Base-by-base conservation (phyloP, 495 filamentous ascomycete genomes). In the Penicillium silybi region DNA sequence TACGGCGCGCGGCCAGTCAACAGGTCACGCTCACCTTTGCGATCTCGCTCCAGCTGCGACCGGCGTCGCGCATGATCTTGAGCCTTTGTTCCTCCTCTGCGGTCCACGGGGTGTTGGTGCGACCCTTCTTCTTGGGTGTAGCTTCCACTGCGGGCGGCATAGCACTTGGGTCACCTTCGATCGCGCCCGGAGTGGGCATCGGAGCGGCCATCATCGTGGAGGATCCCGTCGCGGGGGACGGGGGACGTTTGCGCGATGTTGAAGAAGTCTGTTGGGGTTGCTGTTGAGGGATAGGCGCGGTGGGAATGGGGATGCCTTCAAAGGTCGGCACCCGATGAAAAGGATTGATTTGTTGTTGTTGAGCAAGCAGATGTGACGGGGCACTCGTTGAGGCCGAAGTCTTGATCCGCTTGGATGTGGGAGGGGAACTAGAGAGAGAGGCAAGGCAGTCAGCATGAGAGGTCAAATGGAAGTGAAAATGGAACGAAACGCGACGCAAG, bases 81-180 rank as follows among this genome's bases (percentile, higher is more conserved):
- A 98, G 70, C 44, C 90, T 73, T 68, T 92, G 87, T 71, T 98
- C 93, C 69, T 98, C 93, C 23, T 86, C 87, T 3, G 93, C 89
- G 0, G 91, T 96, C 93, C 93, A 98, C 9, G 93, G 93, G 6
- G 93, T 98, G 63, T 98, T 98, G 15, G 93, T 97, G 53, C 93
- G 75, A 57, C 89, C 91, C 75, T 95, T 95, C 76, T 96, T 97
- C 42, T 83, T 82, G 0, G 87, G 85, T 2, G 86, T 80, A 8
- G 77, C 68, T 50, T 75, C 68, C 18, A 72, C 54, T 11, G 70
- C 42, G 20, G 68, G 55, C 19, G 54, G 53, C 16, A 56, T 52
- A n/a, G 66, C 52, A 20, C 56, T 66, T 32, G 63, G 57, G 50
- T 72, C 69, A 19, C 62, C 66, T 38, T 66, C 74, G 37, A 60